Percentiles rank a stretch among this genome's conserved stretches.
phyloP scores from a whole-genome alignment of 306 rosid species.

The Hippophae tibetana region DNA sequence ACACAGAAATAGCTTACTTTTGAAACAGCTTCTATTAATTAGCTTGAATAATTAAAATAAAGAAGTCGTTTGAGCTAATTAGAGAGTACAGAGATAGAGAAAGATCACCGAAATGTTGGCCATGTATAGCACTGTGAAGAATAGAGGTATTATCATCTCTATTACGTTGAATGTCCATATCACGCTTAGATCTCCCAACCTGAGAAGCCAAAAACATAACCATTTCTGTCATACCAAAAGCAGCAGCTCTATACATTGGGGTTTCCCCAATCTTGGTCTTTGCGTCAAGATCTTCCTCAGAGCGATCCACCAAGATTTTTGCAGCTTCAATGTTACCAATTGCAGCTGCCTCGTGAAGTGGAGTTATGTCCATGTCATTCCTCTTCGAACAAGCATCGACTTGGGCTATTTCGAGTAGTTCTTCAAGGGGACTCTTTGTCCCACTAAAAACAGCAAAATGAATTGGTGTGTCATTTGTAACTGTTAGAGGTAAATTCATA shows the following conservation, averaged over 20 bases:
- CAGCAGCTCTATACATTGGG: slow-evolving; percentile 14
- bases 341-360: slow-evolving; percentile 9
- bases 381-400: not conserved
- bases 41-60: no score
- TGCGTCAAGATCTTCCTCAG: not conserved
- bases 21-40: no score
- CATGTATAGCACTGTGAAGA: slow-evolving; percentile 12
- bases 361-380: not conserved
- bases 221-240: slow-evolving; percentile 1
- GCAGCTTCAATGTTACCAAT: slow-evolving; percentile 6
- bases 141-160: not conserved
- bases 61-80: not conserved
- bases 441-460: slow-evolving; percentile 10
- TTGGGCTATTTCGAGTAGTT: not conserved
- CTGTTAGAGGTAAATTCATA: not conserved
- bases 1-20: no score
- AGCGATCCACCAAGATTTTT: not conserved
- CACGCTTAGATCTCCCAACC: not conserved
- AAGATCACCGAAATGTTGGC: not conserved
- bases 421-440: not conserved
- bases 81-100: not conserved
- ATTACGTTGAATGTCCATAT: not conserved
- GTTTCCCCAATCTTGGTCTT: slow-evolving; percentile 11
- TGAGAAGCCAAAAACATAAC: not conserved
- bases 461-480: slow-evolving; percentile 6